Conservation (phyloP, 352 stramenopile species). For the Globisporangium mamillatum region DNA sequence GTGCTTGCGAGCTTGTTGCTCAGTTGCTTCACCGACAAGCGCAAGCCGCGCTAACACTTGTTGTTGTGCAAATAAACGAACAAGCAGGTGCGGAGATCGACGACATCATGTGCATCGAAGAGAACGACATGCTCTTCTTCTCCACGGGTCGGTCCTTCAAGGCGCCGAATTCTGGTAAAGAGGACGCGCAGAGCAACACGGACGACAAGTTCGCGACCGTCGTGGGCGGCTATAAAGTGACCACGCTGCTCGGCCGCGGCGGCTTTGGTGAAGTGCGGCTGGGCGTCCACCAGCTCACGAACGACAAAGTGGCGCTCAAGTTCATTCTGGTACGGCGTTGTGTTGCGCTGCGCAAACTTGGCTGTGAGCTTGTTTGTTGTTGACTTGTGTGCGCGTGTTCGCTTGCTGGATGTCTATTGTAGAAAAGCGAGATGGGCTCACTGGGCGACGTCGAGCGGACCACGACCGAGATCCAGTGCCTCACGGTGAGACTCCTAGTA, state of each 20-base stretch:
- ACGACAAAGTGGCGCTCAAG: conserved; percentile 86
- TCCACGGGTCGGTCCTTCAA: conserved; percentile 79
- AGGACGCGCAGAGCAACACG: conserved; percentile 35
- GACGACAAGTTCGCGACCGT: conserved; percentile 68
- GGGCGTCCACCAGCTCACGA: conserved; percentile 80
- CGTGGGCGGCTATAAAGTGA: conserved; percentile 80
- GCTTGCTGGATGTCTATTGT: not conserved
- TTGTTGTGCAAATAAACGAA: not conserved
- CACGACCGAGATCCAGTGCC: conserved; percentile 85
- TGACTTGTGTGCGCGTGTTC: not conserved
- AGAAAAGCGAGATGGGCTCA: conserved; percentile 88
- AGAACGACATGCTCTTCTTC: conserved; percentile 90
- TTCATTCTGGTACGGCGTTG: conserved; percentile 68
- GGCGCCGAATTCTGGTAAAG: conserved; percentile 45
- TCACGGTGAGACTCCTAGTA: conserved; percentile 40
- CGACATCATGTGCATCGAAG: conserved; percentile 90
- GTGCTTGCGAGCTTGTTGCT: not conserved
- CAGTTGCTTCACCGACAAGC: no score
- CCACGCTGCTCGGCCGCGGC: conserved; percentile 67
- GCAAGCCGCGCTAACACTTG: not conserved
- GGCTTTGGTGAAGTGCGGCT: conserved; percentile 82
- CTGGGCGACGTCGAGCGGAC: conserved; percentile 84
- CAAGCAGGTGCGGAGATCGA: conserved; percentile 73
- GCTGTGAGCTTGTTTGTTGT: conserved; percentile 1
- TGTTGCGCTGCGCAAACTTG: not conserved